Evolutionary conservation across 352 stramenopile species (phyloP), one percentile per base, ranked within the genome.

Genomic region (Phytophthora sansomeana): DNA sequence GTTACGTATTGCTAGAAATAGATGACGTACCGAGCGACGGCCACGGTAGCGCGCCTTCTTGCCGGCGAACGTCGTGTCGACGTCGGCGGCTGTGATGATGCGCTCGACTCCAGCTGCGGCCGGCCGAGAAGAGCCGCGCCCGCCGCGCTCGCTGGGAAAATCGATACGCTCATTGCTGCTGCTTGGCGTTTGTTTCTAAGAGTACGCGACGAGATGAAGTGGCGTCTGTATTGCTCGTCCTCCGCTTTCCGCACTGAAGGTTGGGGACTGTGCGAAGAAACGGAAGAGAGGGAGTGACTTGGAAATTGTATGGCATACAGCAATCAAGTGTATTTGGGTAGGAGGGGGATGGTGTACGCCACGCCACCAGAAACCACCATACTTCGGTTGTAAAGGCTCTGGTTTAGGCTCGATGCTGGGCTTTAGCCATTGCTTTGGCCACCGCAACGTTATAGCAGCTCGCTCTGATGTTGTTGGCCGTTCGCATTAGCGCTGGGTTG

Each of bases 1-100:
- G n/a, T n/a, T n/a, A n/a, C n/a, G n/a, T n/a, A n/a, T n/a, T n/a
- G n/a, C n/a, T n/a, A 24, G 21, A 24, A 24, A 24, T 24, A 24
- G 21, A 24, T 21, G 29, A 63, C 80, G 54, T 72, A 92, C 84
- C 46, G 85, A 88, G 14, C 83, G 81, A 38, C 85, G 82, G 10
- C 85, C 85, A 49, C 85, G 79, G 56, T 93, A 93, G 30, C 80
- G 76, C 44, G 72, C 75, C 52, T 91, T 92, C 74, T 91, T 91
- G 69, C 85, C 85, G 10, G 83, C 83, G 63, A 91, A 93, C 3
- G 83, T 92, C 43, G 85, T 91, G 73, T 91, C 85, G 16, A 93
- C 83, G 41, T 93, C 85, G 43, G 85, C 85, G 28, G 85, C 70
- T 6, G 85, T 83, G 69, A 93, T 90, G 69, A 93, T 93, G 44